phyloP scores from a whole-genome alignment of 305 asterid genomes.

The Rubia peregrina region DNA sequence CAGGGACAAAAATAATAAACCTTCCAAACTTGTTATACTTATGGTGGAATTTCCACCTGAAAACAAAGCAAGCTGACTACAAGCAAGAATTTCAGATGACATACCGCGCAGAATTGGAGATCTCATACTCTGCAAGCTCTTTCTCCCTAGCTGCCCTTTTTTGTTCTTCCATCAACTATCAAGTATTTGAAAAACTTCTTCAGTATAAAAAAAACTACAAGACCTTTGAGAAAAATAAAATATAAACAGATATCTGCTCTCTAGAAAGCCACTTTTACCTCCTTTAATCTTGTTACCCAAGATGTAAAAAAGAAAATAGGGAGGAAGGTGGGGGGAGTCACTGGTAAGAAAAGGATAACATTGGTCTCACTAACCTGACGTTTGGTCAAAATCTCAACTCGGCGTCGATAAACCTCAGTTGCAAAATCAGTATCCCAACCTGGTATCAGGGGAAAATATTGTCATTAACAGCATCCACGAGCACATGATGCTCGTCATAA shows the following conservation, averaged over 20 bases:
- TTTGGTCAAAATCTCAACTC: conserved; percentile 83
- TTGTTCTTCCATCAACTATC: conserved; percentile 76
- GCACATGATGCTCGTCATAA: background rate
- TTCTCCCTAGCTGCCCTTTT: conserved; percentile 88
- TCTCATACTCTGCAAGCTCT: conserved; percentile 69
- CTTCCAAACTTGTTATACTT: background rate
- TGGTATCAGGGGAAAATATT: conserved; percentile 28
- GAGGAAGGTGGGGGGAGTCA: background rate
- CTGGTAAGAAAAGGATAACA: conserved; percentile 10
- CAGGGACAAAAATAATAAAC: conserved; percentile 9
- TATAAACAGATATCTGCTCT: background rate
- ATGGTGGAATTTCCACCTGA: background rate
- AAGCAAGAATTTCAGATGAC: conserved; percentile 9
- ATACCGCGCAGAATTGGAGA: conserved; percentile 60
- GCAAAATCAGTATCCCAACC: conserved; percentile 99
- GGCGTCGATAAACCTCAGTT: conserved; percentile 88
- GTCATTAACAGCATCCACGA: conserved; percentile 9
- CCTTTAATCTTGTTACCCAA: background rate
- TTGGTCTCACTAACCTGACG: conserved; percentile 57
- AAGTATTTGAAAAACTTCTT: conserved; percentile 21
- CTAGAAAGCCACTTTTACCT: background rate
- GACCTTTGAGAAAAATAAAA: background rate
- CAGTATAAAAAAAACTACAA: conserved; percentile 11
- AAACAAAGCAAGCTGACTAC: background rate
- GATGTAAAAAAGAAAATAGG: background rate